Evolutionary conservation across 345 rosid genomes (phyloP), one percentile per base, ranked within the genome.

Genomic region (Rhizophora apiculata): DNA sequence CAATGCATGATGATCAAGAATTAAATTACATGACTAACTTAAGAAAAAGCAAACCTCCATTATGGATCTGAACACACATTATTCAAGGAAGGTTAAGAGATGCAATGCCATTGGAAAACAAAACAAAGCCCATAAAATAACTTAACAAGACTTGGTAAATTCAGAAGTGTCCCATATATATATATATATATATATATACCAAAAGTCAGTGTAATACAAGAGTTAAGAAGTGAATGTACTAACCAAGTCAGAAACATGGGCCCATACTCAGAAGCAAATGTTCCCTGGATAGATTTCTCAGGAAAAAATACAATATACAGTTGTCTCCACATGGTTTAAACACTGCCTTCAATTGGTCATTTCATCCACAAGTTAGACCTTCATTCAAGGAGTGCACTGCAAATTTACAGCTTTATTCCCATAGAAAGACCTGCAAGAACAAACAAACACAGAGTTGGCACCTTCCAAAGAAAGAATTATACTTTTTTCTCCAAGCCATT

Each of bases 171-270:
- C 63, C 37, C 31, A 72, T 63, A 34, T 34, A 43, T 83, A 34
- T 9, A 6, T 2, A 34, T 0, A 34, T 2, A 34, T 1, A 34
- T 1, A 34, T 1, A 34, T 1, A 0, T 1, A 6, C 37, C 37
- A 34, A 54, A 67, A 73, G 66, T 66, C 67, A 71, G 78, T 75
- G 83, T 87, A 84, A 82, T 85, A 92, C 93, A 89, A 64, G 77
- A 82, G 84, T 78, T 71, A 82, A 85, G 88, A 82, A 88, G 82
- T 72, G 79, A 89, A 81, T 83, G 79, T 81, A 91, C 98, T 91
- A 80, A 93, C 98, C 98, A 86, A 89, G 87, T 83, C 64, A 85
- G 89, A 88, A 89, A 85, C 81, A 84, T 71, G 87, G 82, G 86
- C 86, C 87, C 85, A 88, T 70, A 84, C 86, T 84, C 71, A 59